Evolutionary conservation across 2,329 filamentous ascomycete species (phyloP), one percentile per base, ranked within the genome.

Genomic region (Coniella vitis): DNA sequence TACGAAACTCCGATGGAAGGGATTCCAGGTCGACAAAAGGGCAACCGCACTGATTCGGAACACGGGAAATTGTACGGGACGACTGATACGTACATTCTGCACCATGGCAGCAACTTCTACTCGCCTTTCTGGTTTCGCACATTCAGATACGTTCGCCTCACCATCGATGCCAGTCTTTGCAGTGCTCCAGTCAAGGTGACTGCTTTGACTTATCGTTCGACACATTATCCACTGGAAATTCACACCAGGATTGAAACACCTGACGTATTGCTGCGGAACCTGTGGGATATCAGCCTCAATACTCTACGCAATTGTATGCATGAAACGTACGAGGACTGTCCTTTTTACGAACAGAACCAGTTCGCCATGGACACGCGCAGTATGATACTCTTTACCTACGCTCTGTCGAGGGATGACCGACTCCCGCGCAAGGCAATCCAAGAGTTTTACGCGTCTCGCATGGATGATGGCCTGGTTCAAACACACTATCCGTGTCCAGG

Each of bases 321-420:
- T 41, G 63, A 66, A 35, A 58, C 61, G 2, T 66, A 65, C 41
- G 59, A 60, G 4, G 63, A 66, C 42, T 66, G 63, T 32, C 63
- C 63, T 0, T 65, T 65, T 42, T 66, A 66, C 51, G 63, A 66
- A 36, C 63, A 66, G 45, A 58, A 65, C 4, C 63, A 65, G 59
- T 65, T 49, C 41, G 57, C 47, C 9, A 58, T 58, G 43, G 58
- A 61, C 48, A 53, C 56, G 2, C 52, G 59, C 10, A 51, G 55
- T 4, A 55, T 57, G 38, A 56, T 58, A 38, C 51, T 65, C 2
- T 65, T 65, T 49, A 61, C 62, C 32, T 65, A 65, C 45, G 54
- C 61, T 4, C 47, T 65, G 19, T 65, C 63, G 0, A 57, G 60
- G 0, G 63, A 65, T 42, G 62, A 65, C 38, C 47, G 62, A 9